Base-by-base conservation (phyloP, 768 basidiomycete species). In the Tephrocybe rancida region DNA sequence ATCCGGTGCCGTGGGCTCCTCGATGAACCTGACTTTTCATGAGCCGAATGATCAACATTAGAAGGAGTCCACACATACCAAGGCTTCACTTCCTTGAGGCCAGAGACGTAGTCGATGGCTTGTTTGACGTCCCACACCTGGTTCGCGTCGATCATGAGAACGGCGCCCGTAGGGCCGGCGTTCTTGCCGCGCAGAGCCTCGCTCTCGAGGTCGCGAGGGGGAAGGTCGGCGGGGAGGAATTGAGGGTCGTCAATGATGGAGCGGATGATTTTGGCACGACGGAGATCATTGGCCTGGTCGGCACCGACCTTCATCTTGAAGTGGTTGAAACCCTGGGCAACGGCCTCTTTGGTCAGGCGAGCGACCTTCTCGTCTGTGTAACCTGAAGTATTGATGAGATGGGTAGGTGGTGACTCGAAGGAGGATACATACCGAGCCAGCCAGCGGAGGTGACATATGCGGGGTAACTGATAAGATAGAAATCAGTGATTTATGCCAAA, bases 251-350 rank as follows among this genome's bases (percentile, higher is more conserved):
- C 96, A 67, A 98, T 97, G 71, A 98, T 90, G 43, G 90, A 92
- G 52, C 96, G 86, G 61, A 98, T 95, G 63, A 98, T 79, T 62
- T 81, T 82, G 18, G 93, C 92, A 49, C 95, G 86, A 44, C 93
- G 87, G 47, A 95, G 75, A 71, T 97, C 96, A 66, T 87, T 84
- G 34, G 85, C 81, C 52, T 83, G 77, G 70, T 90, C 80, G 22
- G 89, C 87, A 48, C 96, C 96, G 59, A 98, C 96, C 76, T 98
- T 98, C 87, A 98, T 95, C 74, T 98, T 98, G 84, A 98, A 98
- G 74, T 97, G 95, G 73, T 92, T 96, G 83, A 98, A 98, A 19
- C 95, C 95, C 38, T 81, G 83, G 19, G 80, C 71, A 47, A 98
- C 78, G 27, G 94, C 91, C 65, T 95, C 92, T 63, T 85, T 86